These are phyloP conservation scores for Ophiostoma sp. DNA, from an alignment of 2,329 filamentous ascomycete genomes.

Conservation along the genomic window DNA sequence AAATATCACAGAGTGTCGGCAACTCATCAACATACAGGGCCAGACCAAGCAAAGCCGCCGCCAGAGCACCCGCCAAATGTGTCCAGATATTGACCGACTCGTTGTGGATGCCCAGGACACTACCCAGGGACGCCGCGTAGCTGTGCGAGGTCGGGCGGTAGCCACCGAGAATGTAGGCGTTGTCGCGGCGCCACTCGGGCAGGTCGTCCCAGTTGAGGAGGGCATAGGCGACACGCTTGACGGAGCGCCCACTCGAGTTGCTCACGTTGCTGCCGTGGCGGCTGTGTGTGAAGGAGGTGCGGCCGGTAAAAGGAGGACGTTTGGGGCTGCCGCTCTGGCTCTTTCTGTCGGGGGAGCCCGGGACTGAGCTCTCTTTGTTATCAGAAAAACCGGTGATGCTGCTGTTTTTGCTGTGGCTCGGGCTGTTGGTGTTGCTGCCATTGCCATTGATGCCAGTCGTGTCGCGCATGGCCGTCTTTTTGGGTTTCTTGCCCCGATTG, in stretches of 20 bases:
- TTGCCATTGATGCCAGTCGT: not conserved
- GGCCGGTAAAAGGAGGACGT: not conserved
- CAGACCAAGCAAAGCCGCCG: constrained; percentile 53
- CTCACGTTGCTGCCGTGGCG: constrained; percentile 16
- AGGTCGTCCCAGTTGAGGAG: constrained; percentile 60
- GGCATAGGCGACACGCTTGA: constrained; percentile 27
- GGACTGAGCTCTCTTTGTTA: not conserved
- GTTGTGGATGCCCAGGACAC: constrained; percentile 58
- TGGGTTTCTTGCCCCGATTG: constrained; percentile 12
- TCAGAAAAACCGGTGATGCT: not conserved
- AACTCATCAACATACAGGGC: constrained; percentile 50
- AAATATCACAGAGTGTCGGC: not conserved
- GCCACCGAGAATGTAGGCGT: constrained; percentile 54
- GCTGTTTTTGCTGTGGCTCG: not conserved
- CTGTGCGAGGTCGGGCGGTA: constrained; percentile 55
- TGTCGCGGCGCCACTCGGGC: constrained; percentile 60
- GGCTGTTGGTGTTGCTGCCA: not conserved
- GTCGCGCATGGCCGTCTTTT: constrained; percentile 19
- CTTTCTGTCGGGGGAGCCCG: not conserved
- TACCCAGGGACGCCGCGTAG: constrained; percentile 48
- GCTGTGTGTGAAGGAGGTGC: not conserved
- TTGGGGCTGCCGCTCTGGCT: not conserved
- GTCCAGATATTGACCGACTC: constrained; percentile 65
- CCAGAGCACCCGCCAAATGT: constrained; percentile 64
- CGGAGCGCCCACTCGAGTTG: constrained; percentile 32